phyloP scores from a whole-genome alignment of 2,329 filamentous ascomycete species.

The Celoporthe dispersa region DNA sequence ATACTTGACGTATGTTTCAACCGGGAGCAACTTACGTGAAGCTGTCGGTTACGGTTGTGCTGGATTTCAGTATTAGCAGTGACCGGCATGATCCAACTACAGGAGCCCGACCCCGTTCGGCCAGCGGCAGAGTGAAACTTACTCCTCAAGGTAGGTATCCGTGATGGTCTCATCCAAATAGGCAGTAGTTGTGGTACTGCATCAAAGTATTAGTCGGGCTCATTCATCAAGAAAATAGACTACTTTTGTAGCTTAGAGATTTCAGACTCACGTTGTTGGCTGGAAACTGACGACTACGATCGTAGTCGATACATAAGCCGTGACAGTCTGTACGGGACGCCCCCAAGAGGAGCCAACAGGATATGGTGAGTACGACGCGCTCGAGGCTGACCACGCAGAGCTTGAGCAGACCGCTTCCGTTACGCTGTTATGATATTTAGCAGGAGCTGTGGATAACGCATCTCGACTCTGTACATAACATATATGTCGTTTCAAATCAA shows the following conservation, averaged over 20 bases:
- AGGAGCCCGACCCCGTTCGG: not conserved
- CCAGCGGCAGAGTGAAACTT: not conserved
- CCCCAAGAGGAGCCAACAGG: not conserved
- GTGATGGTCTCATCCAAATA: not conserved
- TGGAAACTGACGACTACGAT: slow-evolving; percentile 1
- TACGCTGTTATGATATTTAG: not conserved
- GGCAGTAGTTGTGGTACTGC: slow-evolving; percentile 5
- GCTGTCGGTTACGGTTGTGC: slow-evolving; percentile 10
- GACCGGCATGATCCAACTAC: not conserved
- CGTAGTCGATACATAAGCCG: slow-evolving; percentile 13
- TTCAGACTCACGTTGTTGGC: slow-evolving; percentile 9
- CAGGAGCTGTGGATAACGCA: not conserved
- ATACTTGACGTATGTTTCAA: not conserved
- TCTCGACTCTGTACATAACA: not conserved
- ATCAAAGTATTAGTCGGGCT: not conserved
- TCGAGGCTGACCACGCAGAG: too few species aligned
- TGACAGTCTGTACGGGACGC: slow-evolving; percentile 4
- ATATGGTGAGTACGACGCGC: not conserved
- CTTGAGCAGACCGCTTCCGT: not conserved
- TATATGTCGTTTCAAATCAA: not conserved
- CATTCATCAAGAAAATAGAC: not conserved
- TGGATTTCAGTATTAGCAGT: slow-evolving; percentile 1
- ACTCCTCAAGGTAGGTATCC: not conserved
- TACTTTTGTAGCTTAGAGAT: not conserved
- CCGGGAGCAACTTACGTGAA: slow-evolving; percentile 10